A percentile compares a stretch with the other conserved stretches of the same genome.
Conservation (phyloP, 257 asterid genomes). For the Nicotiana paniculata region DNA sequence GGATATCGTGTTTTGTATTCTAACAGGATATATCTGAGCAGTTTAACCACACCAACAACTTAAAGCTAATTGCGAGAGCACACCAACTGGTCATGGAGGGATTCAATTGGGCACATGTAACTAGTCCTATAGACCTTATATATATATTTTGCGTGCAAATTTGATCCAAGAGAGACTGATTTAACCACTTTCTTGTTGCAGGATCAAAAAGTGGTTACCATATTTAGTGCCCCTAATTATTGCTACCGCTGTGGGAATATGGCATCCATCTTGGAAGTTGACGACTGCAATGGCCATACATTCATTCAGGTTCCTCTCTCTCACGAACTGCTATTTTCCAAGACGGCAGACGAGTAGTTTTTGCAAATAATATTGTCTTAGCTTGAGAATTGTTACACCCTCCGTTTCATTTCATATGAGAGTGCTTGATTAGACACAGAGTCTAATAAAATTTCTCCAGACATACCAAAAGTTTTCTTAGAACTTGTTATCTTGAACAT, state of each 20-base stretch:
- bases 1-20: conserved; percentile 2
- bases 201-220: conserved; percentile 85
- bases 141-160: neutral
- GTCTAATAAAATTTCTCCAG: no score
- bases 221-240: conserved; percentile 81
- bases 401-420: no score
- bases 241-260: conserved; percentile 85
- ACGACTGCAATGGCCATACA: conserved; percentile 59
- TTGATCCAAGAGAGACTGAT: neutral
- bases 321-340: neutral
- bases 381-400: no score
- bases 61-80: conserved; percentile 80
- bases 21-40: conserved; percentile 84
- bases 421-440: no score
- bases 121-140: neutral
- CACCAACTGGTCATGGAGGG: conserved; percentile 95
- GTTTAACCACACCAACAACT: conserved; percentile 61
- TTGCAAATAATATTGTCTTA: no score
- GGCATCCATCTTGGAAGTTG: conserved; percentile 84
- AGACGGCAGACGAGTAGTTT: neutral
- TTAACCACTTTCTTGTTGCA: conserved; percentile 27
- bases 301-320: conserved; percentile 58
- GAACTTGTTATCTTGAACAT: no score
- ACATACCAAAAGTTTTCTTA: no score
- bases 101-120: conserved; percentile 82